These are phyloP conservation scores for Elsinoe fawcettii DNA, from an alignment of 2,329 filamentous ascomycete genomes.

Conservation along the genomic window DNA sequence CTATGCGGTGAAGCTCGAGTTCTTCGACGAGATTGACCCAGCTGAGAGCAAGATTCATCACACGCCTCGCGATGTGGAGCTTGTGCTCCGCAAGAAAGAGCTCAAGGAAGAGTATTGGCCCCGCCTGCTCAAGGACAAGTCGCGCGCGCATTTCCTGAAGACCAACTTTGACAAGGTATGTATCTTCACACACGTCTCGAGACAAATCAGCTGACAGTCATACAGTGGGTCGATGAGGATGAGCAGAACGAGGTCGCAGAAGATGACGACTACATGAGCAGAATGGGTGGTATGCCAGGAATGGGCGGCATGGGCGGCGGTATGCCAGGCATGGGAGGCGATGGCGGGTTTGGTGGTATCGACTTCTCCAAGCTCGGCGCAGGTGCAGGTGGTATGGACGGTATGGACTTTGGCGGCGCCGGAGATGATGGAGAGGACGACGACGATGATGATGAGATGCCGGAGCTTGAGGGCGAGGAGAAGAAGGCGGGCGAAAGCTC, in stretches of 20 bases:
- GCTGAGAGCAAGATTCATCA: conserved; percentile 79
- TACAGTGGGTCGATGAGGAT: conserved; percentile 88
- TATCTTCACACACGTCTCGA: neutral
- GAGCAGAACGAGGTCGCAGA: conserved; percentile 88
- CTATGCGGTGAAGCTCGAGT: conserved; percentile 78
- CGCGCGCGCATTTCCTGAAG: conserved; percentile 93
- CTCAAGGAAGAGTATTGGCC: conserved; percentile 93
- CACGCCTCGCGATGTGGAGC: conserved; percentile 77
- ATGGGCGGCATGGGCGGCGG: conserved; percentile 55
- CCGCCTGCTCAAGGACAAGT: conserved; percentile 78
- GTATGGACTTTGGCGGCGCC: conserved; percentile 17
- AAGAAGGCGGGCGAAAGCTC: conserved; percentile 47
- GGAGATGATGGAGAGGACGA: conserved; percentile 33
- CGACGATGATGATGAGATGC: conserved; percentile 70
- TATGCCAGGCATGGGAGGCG: conserved; percentile 39
- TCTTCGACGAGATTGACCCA: conserved; percentile 85
- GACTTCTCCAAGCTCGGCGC: conserved; percentile 83
- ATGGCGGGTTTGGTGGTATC: conserved; percentile 74
- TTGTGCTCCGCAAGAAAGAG: conserved; percentile 96
- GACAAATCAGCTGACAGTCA: conserved; percentile 17
- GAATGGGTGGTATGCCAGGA: conserved; percentile 41
- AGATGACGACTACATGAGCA: conserved; percentile 58
- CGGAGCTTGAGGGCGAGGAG: conserved; percentile 46
- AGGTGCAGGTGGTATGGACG: conserved; percentile 24
- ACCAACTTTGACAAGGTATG: conserved; percentile 93